A percentile compares a stretch with the other conserved stretches of the same genome.
Evolutionary conservation across 768 basidiomycete species (phyloP).

Genomic region (Macrolepiota dolichaula): DNA sequence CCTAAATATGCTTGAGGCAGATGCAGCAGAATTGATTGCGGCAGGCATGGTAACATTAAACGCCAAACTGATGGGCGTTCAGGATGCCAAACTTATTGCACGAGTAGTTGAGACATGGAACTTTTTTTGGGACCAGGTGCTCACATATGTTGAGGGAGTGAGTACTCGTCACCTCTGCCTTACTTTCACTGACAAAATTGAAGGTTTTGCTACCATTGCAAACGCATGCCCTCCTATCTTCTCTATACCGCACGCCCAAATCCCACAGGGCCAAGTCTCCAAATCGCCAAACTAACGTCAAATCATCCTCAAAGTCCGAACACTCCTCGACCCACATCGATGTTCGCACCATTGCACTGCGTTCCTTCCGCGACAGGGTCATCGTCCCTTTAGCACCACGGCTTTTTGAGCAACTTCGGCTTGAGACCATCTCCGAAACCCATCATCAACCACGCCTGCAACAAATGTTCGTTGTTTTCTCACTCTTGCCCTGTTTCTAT

Average conservation of each 20-base stretch:
- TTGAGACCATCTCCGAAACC: conserved; percentile 49
- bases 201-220: conserved; percentile 35
- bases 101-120: conserved; percentile 87
- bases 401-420: conserved; percentile 53
- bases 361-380: conserved; percentile 77
- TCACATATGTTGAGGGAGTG: conserved; percentile 87
- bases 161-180: conserved; percentile 22
- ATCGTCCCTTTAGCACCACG: conserved; percentile 62
- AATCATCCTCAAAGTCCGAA: conserved; percentile 35
- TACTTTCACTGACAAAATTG: conserved; percentile 1
- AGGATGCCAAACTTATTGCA: conserved; percentile 74
- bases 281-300: conserved; percentile 42
- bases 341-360: conserved; percentile 75
- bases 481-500: background rate
- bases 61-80: conserved; percentile 71
- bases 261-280: conserved; percentile 49
- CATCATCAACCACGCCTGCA: conserved; percentile 71
- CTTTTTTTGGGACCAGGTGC: conserved; percentile 90
- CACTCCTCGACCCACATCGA: conserved; percentile 54
- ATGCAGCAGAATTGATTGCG: conserved; percentile 79
- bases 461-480: conserved; percentile 60
- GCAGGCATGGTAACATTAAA: conserved; percentile 92
- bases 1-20: conserved; percentile 67
- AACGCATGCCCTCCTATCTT: conserved; percentile 52
- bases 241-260: conserved; percentile 64